Conservation (phyloP, 768 basidiomycete genomes). For the Trametes sanguinea region DNA sequence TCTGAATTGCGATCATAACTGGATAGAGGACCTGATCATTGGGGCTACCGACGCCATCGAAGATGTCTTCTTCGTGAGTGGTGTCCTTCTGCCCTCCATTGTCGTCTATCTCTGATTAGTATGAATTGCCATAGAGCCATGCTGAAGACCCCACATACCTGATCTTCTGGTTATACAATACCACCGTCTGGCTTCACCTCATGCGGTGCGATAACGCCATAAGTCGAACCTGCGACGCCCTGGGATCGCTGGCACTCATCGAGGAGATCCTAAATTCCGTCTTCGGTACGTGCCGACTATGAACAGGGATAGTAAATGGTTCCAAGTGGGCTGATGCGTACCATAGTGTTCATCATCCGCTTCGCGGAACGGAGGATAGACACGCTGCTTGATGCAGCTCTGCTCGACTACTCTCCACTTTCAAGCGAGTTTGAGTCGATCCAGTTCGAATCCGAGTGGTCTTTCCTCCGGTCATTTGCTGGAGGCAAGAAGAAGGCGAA, state of each 20-base stretch:
- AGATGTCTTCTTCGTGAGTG: conserved; percentile 85
- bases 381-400: conserved; percentile 73
- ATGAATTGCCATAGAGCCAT: conserved; percentile 51
- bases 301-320: neutral
- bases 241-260: conserved; percentile 82
- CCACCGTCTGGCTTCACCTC: conserved; percentile 87
- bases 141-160: conserved; percentile 85
- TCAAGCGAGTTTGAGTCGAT: conserved; percentile 78
- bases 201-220: conserved; percentile 83
- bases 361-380: conserved; percentile 90
- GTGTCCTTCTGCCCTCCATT: too few species aligned
- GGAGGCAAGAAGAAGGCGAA: conserved; percentile 55
- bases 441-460: conserved; percentile 97
- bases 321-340: neutral
- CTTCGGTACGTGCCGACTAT: conserved; percentile 61
- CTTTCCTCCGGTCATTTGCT: conserved; percentile 74
- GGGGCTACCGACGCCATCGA: conserved; percentile 93
- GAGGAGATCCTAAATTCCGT: conserved; percentile 94
- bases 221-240: conserved; percentile 75
- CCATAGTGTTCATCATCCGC: conserved; percentile 89
- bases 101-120: too few species aligned
- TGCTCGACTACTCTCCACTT: conserved; percentile 83
- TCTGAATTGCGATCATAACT: conserved; percentile 83
- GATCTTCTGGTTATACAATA: conserved; percentile 95
- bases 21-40: conserved; percentile 91